Conservation (phyloP, 2,329 filamentous ascomycete genomes). For the Fonsecaea monophora region DNA sequence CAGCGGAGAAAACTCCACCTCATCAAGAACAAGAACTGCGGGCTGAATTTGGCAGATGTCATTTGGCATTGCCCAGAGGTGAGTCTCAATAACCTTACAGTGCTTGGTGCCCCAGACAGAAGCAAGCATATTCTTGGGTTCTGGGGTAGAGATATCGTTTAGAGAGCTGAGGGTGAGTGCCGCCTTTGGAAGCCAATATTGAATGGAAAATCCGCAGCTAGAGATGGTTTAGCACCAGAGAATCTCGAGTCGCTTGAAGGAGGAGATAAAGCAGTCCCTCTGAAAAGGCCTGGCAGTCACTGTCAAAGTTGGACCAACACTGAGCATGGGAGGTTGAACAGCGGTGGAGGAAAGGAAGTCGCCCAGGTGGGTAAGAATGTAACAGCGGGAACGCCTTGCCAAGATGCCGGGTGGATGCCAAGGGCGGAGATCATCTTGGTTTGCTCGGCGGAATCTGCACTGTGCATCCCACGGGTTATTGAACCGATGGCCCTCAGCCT, state of each 20-base stretch:
- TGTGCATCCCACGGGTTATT: background rate
- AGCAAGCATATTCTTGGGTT: background rate
- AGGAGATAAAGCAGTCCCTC: background rate
- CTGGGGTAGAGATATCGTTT: background rate
- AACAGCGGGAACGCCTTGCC: conserved; percentile 10
- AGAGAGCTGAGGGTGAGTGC: background rate
- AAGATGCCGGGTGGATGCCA: conserved; percentile 9
- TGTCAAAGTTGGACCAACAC: background rate
- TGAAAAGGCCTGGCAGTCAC: background rate
- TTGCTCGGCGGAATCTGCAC: conserved; percentile 9
- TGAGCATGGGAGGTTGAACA: background rate
- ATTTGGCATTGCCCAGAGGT: background rate
- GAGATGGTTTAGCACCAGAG: background rate
- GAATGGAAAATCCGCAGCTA: background rate
- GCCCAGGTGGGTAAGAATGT: conserved; percentile 3
- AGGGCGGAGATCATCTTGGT: conserved; percentile 20
- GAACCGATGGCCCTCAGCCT: background rate
- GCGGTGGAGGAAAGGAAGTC: background rate
- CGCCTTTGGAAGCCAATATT: background rate
- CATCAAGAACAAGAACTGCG: conserved; percentile 7
- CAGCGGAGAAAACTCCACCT: conserved; percentile 18
- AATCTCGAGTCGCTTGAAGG: background rate
- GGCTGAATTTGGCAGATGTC: conserved; percentile 15
- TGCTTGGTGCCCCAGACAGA: background rate
- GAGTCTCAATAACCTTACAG: background rate